These are phyloP conservation scores for Helichrysum umbraculigerum DNA, from an alignment of 129 eudicot genomes.

Conservation along the genomic window DNA sequence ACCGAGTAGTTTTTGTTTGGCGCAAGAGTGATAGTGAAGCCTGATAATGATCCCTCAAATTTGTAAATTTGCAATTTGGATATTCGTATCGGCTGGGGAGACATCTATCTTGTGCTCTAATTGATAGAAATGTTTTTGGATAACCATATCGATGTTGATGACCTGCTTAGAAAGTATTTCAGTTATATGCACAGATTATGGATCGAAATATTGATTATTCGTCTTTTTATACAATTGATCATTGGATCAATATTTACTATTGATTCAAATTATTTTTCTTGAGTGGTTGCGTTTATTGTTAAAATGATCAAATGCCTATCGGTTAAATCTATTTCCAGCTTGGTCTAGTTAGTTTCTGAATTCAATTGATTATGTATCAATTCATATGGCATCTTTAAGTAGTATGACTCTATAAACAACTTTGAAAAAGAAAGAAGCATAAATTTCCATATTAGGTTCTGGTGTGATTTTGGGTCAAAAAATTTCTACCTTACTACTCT, in stretches of 20 bases:
- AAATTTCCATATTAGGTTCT: too few relatives aligned
- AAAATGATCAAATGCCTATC: neutral
- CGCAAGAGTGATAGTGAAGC: neutral
- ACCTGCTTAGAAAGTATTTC: neutral
- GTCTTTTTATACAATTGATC: too few relatives aligned
- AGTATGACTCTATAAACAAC: neutral
- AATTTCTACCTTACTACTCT: neutral
- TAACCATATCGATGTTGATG: neutral
- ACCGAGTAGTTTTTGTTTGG: neutral
- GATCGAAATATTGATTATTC: neutral
- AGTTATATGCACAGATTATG: neutral
- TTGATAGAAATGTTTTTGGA: neutral
- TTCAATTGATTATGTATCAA: neutral
- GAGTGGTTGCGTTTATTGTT: too few relatives aligned
- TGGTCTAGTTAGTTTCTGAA: neutral
- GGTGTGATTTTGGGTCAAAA: too few relatives aligned
- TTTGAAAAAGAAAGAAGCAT: neutral
- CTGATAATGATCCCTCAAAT: neutral
- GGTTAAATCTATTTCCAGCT: neutral
- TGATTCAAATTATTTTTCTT: too few relatives aligned
- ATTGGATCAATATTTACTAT: neutral
- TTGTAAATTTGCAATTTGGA: neutral
- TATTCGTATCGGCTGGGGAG: neutral
- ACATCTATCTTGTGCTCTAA: neutral
- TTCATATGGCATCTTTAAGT: too few relatives aligned